Percentiles rank a stretch among this genome's conserved stretches.
phyloP scores from a whole-genome alignment of 2,329 filamentous ascomycete genomes.

The Aspergillus bombycis region DNA sequence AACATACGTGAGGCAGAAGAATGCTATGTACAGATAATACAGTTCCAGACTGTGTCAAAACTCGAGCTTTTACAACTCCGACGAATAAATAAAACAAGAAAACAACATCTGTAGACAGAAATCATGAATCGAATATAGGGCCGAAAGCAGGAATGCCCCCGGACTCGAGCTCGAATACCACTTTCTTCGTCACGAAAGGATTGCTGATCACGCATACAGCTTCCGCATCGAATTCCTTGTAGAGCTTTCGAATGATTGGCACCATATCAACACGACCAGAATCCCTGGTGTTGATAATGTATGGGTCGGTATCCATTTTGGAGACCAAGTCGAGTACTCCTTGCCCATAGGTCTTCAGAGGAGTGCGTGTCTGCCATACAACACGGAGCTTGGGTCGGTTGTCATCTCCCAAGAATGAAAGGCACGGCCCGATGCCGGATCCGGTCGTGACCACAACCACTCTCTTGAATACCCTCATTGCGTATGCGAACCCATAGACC shows the following conservation, averaged over 20 bases:
- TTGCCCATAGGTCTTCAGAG: constrained; percentile 64
- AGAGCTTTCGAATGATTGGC: constrained; percentile 57
- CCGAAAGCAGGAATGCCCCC: constrained; percentile 70
- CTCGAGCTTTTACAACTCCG: background rate
- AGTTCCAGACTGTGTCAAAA: background rate
- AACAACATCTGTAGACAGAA: constrained; percentile 11
- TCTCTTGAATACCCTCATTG: constrained; percentile 67
- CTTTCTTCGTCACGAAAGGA: constrained; percentile 65
- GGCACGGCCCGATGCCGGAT: constrained; percentile 71
- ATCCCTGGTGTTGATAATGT: constrained; percentile 68
- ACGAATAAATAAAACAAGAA: constrained; percentile 6
- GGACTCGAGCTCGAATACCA: constrained; percentile 70
- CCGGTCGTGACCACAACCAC: constrained; percentile 72
- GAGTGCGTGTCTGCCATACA: constrained; percentile 69
- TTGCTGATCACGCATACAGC: constrained; percentile 76
- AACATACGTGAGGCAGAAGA: background rate
- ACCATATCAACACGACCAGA: constrained; percentile 65
- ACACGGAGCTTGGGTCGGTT: constrained; percentile 55
- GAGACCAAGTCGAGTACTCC: constrained; percentile 60
- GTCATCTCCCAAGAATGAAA: constrained; percentile 61
- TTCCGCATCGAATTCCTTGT: constrained; percentile 56
- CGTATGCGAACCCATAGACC: constrained; percentile 67
- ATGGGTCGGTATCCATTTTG: constrained; percentile 61
- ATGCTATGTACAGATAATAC: background rate
- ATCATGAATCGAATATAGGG: constrained; percentile 71